Percentiles rank a stretch among this genome's conserved stretches.
Conservation (phyloP, 2,329 filamentous ascomycete species). For the Mycogone perniciosa region DNA sequence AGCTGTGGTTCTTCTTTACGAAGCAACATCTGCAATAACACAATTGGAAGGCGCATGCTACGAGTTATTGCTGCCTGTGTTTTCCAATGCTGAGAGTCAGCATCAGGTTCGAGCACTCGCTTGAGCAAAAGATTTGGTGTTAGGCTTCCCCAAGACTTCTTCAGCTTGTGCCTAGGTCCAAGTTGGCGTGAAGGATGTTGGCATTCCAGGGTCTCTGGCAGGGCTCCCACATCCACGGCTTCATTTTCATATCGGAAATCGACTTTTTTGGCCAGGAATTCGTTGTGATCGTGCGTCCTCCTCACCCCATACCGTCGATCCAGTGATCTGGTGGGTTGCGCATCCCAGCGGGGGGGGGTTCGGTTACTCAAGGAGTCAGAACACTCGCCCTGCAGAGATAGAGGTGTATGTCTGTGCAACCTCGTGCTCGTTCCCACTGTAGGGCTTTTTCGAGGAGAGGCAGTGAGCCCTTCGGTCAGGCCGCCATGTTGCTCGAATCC, state of each 20-base stretch:
- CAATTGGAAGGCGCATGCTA: constrained; percentile 22
- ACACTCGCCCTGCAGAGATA: background rate
- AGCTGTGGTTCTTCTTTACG: constrained; percentile 18
- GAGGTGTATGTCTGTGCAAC: background rate
- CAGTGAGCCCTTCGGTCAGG: background rate
- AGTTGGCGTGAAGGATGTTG: background rate
- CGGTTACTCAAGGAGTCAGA: background rate
- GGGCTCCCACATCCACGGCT: too few relatives aligned
- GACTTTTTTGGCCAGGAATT: too few relatives aligned
- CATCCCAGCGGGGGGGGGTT: too few relatives aligned
- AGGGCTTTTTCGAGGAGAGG: background rate
- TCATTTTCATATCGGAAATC: too few relatives aligned
- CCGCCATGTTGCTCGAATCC: constrained; percentile 2
- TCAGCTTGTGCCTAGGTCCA: background rate
- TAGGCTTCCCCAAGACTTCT: constrained; percentile 4
- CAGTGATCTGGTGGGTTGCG: too few relatives aligned
- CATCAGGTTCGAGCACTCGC: constrained; percentile 13
- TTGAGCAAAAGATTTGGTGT: constrained; percentile 22
- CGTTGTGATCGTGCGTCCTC: too few relatives aligned
- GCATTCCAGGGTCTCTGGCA: background rate
- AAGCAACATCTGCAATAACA: constrained; percentile 28
- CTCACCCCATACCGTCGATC: too few relatives aligned
- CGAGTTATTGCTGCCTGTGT: constrained; percentile 20
- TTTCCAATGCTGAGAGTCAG: constrained; percentile 14
- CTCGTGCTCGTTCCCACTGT: background rate